Percentiles rank a stretch among this genome's conserved stretches.
phyloP scores from a whole-genome alignment of 2,329 filamentous ascomycete species.

The Rutstroemia sp. region DNA sequence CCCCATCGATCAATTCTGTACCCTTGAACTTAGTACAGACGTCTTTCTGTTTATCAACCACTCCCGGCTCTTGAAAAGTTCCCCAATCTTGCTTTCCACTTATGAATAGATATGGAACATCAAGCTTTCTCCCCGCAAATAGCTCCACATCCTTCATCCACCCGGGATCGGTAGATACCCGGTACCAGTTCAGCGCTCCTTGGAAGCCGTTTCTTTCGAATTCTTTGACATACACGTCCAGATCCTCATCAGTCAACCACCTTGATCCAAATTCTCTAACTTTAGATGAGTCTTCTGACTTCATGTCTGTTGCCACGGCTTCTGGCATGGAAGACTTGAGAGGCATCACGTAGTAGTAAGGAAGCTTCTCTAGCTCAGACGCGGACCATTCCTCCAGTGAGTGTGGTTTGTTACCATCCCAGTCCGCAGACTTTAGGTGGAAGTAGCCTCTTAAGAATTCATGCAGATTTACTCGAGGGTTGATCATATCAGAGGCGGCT shows the following conservation, averaged over 20 bases:
- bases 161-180: conserved; percentile 45
- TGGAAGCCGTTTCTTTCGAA: conserved; percentile 57
- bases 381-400: conserved; percentile 50
- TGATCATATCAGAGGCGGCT: conserved; percentile 41
- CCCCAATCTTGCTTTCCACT: conserved; percentile 59
- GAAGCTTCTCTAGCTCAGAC: conserved; percentile 49
- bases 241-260: conserved; percentile 53
- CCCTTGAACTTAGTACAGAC: conserved; percentile 47
- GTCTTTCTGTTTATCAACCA: conserved; percentile 47
- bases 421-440: conserved; percentile 59
- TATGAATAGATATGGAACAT: conserved; percentile 55
- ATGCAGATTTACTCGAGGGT: conserved; percentile 44
- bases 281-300: conserved; percentile 37
- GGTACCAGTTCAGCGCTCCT: conserved; percentile 61
- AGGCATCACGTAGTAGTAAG: conserved; percentile 63
- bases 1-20: conserved; percentile 45
- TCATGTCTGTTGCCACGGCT: conserved; percentile 48
- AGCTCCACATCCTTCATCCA: conserved; percentile 45
- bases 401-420: conserved; percentile 45
- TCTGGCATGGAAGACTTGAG: conserved; percentile 50
- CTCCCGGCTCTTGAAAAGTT: conserved; percentile 59
- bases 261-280: conserved; percentile 30
- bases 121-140: conserved; percentile 53
- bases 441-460: conserved; percentile 59
- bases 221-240: conserved; percentile 53